Base-by-base conservation (phyloP, 768 basidiomycete genomes). In the Antrodiella citrinella region DNA sequence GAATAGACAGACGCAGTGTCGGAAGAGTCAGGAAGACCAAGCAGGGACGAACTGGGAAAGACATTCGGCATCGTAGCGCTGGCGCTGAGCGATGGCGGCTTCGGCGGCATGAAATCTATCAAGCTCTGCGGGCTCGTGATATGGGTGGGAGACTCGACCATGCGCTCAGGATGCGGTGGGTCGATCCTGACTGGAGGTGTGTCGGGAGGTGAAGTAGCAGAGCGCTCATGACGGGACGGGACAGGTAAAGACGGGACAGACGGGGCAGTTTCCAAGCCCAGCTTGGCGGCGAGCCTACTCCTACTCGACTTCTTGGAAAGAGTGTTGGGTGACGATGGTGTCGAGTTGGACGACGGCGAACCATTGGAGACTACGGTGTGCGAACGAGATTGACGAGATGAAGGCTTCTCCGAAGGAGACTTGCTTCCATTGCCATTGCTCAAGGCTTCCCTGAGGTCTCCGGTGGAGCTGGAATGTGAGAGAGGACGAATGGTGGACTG, bases 141-240 rank as follows among this genome's bases (percentile, higher is more conserved):
- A 23, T 50, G 49, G 15, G 58, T 59, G 26, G 62, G 62, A n/a
- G 62, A 63, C 51, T 63, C 62, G 44, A 63, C 62, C 26, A 63
- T 55, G 24, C 51, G 51, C 25, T 49, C 45, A 43, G 50, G 50
- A 9, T 24, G 7, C 46, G 21, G 24, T 38, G 41, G 41, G 41
- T 22, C n/a, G 10, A 19, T 50, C 35, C 51, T 49, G 18, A 45
- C 57, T 39, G 44, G 4, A 45, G 42, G 18, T 1, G 23, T 25
- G 3, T 25, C 44, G 15, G 50, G 40, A 4, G 51, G 23, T 46
- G 39, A 49, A 26, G 53, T 48, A 22, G 39, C 21, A 26, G 53
- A 23, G 24, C 53, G 54, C 12, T 56, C 44, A 35, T 56, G 57
- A 24, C 22, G 26, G 20, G 46, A 23, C 15, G 40, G 47, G 5